Evolutionary conservation across 2,329 filamentous ascomycete species (phyloP).

Genomic region (Lecanicillium sp.): DNA sequence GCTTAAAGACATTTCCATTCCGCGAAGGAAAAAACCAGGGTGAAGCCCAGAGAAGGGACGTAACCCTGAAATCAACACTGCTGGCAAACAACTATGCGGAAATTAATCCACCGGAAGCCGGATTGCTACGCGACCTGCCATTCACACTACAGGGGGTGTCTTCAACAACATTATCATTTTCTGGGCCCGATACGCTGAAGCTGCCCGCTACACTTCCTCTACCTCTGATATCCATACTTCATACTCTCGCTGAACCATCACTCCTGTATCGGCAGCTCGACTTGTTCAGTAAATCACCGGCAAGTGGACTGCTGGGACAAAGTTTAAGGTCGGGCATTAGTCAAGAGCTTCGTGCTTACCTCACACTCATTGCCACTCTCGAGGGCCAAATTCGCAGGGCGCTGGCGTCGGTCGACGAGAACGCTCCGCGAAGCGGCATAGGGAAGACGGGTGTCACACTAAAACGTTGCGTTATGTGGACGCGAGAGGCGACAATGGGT

Average conservation of each 20-base stretch:
- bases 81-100: constrained; percentile 48
- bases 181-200: constrained; percentile 58
- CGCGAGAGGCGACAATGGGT: constrained; percentile 91
- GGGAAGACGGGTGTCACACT: constrained; percentile 86
- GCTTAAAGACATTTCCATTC: constrained; percentile 35
- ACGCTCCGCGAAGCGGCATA: constrained; percentile 58
- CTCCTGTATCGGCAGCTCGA: constrained; percentile 79
- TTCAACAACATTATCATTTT: constrained; percentile 74
- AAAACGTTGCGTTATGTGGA: constrained; percentile 96
- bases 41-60: constrained; percentile 33
- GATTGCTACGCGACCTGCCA: constrained; percentile 70
- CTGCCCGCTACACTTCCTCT: constrained; percentile 73
- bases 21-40: constrained; percentile 28
- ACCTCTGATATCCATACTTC: constrained; percentile 77
- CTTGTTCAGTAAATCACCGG: constrained; percentile 71
- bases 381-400: constrained; percentile 87
- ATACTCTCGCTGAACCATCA: constrained; percentile 86
- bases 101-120: constrained; percentile 54
- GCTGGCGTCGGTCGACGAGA: constrained; percentile 63
- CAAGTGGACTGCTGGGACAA: constrained; percentile 81
- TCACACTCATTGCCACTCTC: constrained; percentile 82
- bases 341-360: constrained; percentile 77
- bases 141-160: constrained; percentile 91
- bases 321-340: constrained; percentile 83
- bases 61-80: constrained; percentile 48